phyloP scores from a whole-genome alignment of 768 basidiomycete genomes.

The Rhodotorula diobovata region DNA sequence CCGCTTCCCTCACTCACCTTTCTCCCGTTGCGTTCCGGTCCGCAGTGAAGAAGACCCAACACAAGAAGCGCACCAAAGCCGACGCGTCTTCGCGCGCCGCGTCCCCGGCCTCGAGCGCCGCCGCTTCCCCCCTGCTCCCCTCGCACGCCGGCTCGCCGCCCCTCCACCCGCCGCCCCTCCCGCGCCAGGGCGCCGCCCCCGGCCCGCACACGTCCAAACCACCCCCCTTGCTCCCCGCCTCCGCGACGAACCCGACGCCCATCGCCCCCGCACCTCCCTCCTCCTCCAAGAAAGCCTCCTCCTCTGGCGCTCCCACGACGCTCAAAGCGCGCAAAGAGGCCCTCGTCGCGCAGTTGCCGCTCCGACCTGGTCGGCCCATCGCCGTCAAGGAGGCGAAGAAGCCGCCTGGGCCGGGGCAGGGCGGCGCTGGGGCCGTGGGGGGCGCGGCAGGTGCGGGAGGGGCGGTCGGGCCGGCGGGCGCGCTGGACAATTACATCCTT shows the following conservation, averaged over 20 bases:
- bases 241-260: not conserved
- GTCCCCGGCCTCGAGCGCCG: slow-evolving; percentile 12
- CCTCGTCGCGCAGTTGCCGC: slow-evolving; percentile 47
- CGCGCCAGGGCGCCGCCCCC: too few species aligned
- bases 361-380: slow-evolving; percentile 47
- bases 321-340: slow-evolving; percentile 42
- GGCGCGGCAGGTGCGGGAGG: too few species aligned
- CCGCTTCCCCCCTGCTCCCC: slow-evolving; percentile 15
- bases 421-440: too few species aligned
- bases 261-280: not conserved
- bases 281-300: slow-evolving; percentile 20
- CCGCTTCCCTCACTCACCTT: not conserved
- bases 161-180: not conserved
- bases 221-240: not conserved
- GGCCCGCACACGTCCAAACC: not conserved
- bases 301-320: slow-evolving; percentile 37
- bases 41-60: slow-evolving; percentile 6
- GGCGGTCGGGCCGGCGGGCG: slow-evolving; percentile 4
- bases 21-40: not conserved
- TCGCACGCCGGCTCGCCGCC: slow-evolving; percentile 11
- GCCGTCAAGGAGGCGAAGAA: slow-evolving; percentile 46
- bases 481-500: slow-evolving; percentile 48
- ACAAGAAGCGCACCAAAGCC: slow-evolving; percentile 30
- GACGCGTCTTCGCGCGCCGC: slow-evolving; percentile 10
- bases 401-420: not conserved